phyloP scores from a whole-genome alignment of 768 basidiomycete species.

The Trametes coccinea region DNA sequence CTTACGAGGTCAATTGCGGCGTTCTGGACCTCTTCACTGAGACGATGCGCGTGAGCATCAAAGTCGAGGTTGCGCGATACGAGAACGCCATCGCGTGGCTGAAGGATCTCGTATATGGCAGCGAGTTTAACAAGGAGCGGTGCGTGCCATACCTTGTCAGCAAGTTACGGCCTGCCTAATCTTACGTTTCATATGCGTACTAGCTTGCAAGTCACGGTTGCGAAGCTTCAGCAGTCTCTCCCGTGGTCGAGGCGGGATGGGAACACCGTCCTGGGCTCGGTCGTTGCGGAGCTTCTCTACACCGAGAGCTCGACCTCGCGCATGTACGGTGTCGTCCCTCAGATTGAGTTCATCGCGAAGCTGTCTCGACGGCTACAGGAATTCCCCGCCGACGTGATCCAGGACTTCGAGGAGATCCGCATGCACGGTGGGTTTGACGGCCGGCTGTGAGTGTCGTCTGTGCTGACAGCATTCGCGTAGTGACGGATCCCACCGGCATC shows the following conservation, averaged over 20 bases:
- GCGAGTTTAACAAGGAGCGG: constrained; percentile 80
- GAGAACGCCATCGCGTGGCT: constrained; percentile 85
- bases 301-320: constrained; percentile 69
- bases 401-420: constrained; percentile 75
- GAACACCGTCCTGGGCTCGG: constrained; percentile 70
- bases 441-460: not conserved
- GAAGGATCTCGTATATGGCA: constrained; percentile 73
- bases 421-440: constrained; percentile 52
- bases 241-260: constrained; percentile 93
- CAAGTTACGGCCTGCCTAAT: no score
- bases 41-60: constrained; percentile 70
- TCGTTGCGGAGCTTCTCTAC: constrained; percentile 69
- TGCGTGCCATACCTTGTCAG: no score
- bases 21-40: constrained; percentile 67
- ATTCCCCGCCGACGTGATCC: constrained; percentile 67
- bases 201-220: constrained; percentile 70
- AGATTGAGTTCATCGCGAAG: constrained; percentile 78
- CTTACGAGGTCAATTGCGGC: constrained; percentile 75
- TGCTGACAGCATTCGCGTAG: constrained; percentile 41
- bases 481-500: constrained; percentile 78
- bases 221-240: constrained; percentile 86
- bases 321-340: constrained; percentile 65
- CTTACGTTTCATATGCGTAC: constrained; percentile 49
- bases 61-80: constrained; percentile 82
- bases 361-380: constrained; percentile 72